Percentiles rank a stretch among this genome's conserved stretches.
Conservation (phyloP, 2,329 filamentous ascomycete genomes). For the Podosphaera aphanis region DNA sequence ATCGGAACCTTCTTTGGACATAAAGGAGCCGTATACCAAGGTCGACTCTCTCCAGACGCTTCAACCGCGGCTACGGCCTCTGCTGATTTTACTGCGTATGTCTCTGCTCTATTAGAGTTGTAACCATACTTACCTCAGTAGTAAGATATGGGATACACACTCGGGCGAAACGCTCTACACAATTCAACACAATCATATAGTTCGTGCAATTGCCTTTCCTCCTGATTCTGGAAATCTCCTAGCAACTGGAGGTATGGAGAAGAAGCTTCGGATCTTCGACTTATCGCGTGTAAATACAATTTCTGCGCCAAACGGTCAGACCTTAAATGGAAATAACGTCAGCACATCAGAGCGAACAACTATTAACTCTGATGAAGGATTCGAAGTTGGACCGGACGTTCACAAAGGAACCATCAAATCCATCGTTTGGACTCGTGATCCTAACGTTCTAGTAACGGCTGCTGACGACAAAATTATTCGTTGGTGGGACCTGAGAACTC, state of each 20-base stretch:
- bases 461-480: conserved; percentile 75
- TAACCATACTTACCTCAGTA: conserved; percentile 20
- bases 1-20: conserved; percentile 96
- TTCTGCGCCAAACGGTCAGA: conserved; percentile 12
- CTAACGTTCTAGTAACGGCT: conserved; percentile 73
- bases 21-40: conserved; percentile 96
- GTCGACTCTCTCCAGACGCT: conserved; percentile 69
- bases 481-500: conserved; percentile 76
- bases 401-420: conserved; percentile 85
- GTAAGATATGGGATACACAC: conserved; percentile 92
- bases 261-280: conserved; percentile 88
- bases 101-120: conserved; percentile 5
- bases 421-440: conserved; percentile 79
- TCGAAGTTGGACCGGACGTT: conserved; percentile 68
- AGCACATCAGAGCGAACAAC: conserved; percentile 19
- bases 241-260: conserved; percentile 85
- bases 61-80: conserved; percentile 77
- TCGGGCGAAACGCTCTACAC: conserved; percentile 74
- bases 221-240: conserved; percentile 61
- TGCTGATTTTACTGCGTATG: conserved; percentile 83
- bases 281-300: conserved; percentile 29
- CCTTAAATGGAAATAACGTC: conserved; percentile 8
- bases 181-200: conserved; percentile 82
- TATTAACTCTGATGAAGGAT: conserved; percentile 38
- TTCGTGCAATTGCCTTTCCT: conserved; percentile 77